Evolutionary conservation across 2,329 filamentous ascomycete species (phyloP).

Genomic region (Aspergillus unguis): DNA sequence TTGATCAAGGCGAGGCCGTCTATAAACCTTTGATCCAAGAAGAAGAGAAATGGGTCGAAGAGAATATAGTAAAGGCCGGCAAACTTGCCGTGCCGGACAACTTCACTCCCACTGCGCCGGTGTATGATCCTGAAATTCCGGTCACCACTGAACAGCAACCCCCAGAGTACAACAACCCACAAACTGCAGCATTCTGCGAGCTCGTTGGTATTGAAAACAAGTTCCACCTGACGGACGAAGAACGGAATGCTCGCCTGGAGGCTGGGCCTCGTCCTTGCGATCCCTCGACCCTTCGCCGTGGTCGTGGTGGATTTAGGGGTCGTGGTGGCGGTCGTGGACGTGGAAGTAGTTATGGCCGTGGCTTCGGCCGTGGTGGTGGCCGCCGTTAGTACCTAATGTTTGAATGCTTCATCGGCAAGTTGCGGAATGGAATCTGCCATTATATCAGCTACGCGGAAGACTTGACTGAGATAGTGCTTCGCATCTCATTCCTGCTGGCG

Average conservation of each 20-base stretch:
- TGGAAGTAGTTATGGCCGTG: slow-evolving; percentile 7
- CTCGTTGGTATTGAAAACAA: slow-evolving; percentile 73
- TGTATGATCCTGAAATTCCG: slow-evolving; percentile 58
- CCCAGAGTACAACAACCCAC: slow-evolving; percentile 78
- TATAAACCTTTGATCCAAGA: slow-evolving; percentile 67
- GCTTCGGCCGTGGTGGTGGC: neutral
- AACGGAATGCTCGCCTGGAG: slow-evolving; percentile 59
- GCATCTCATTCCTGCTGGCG: neutral
- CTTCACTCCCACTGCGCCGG: slow-evolving; percentile 72
- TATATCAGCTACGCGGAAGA: neutral
- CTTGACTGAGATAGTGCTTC: neutral
- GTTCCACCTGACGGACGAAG: slow-evolving; percentile 69
- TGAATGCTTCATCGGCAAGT: neutral
- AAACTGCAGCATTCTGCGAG: slow-evolving; percentile 78
- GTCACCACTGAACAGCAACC: slow-evolving; percentile 63
- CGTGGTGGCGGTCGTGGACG: slow-evolving; percentile 22
- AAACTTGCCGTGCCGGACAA: slow-evolving; percentile 71
- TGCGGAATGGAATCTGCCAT: neutral
- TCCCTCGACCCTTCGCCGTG: slow-evolving; percentile 10
- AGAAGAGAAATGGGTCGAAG: slow-evolving; percentile 75
- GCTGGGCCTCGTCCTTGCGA: slow-evolving; percentile 52
- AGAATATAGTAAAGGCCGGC: slow-evolving; percentile 62
- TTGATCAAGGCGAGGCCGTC: slow-evolving; percentile 63
- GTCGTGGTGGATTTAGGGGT: slow-evolving; percentile 21
- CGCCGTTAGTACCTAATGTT: neutral